Conservation (phyloP, 2,329 filamentous ascomycete species). For the Exserohilum turcica region DNA sequence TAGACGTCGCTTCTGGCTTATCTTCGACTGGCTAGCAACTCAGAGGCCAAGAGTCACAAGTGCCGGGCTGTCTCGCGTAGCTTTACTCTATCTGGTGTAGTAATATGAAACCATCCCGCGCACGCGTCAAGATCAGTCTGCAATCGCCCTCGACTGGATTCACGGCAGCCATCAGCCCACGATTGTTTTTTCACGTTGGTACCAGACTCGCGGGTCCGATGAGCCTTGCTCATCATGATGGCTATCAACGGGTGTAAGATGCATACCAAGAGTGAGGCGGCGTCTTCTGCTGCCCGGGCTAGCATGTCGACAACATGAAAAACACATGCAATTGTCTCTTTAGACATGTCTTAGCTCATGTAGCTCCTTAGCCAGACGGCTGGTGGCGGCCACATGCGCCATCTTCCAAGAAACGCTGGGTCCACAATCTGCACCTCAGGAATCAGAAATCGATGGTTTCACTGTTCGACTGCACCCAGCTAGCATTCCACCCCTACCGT, state of each 20-base stretch:
- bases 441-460: constrained; percentile 19
- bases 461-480: constrained; percentile 18
- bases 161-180: not conserved
- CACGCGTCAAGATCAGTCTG: constrained; percentile 4
- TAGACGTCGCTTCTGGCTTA: not conserved
- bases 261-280: not conserved
- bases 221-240: constrained; percentile 2
- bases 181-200: constrained; percentile 5
- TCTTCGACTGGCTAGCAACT: not conserved
- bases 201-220: not conserved
- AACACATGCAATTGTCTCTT: not conserved
- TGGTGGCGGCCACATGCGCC: not conserved
- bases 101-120: not conserved
- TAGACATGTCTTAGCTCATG: not conserved
- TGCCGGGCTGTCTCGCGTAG: not conserved
- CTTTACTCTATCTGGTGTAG: constrained; percentile 3
- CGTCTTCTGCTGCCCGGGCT: not conserved
- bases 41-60: not conserved
- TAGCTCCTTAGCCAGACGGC: not conserved
- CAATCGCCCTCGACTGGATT: not conserved
- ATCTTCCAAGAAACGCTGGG: not conserved
- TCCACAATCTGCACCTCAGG: not conserved
- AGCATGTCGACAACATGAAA: not conserved
- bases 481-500: constrained; percentile 16
- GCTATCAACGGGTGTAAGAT: not conserved